phyloP scores from a whole-genome alignment of 1,284 basidiomycete species.

The Rhodotorula sp. region DNA sequence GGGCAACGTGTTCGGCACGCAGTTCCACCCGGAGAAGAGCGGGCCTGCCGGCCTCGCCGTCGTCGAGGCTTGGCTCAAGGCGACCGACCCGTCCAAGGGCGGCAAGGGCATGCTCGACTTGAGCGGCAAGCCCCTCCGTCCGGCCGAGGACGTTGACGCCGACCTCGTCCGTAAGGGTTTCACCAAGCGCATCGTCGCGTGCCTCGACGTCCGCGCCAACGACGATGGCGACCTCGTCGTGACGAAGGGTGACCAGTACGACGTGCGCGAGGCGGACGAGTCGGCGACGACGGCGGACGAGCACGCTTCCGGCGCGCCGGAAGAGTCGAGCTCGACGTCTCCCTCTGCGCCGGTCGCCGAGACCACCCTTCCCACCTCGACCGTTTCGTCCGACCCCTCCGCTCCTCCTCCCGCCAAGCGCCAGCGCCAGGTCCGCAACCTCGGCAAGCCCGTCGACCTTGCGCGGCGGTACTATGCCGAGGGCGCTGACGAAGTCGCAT shows the following conservation, averaged over 20 bases:
- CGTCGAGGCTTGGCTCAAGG: slow-evolving; percentile 79
- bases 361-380: slow-evolving; percentile 24
- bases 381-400: slow-evolving; percentile 26
- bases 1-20: slow-evolving; percentile 87
- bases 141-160: slow-evolving; percentile 31
- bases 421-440: slow-evolving; percentile 80
- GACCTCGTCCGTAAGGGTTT: slow-evolving; percentile 59
- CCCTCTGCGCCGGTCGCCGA: slow-evolving; percentile 30
- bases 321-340: slow-evolving; percentile 30
- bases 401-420: slow-evolving; percentile 32
- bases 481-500: slow-evolving; percentile 94
- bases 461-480: slow-evolving; percentile 81
- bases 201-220: slow-evolving; percentile 96
- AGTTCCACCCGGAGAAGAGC: slow-evolving; percentile 99
- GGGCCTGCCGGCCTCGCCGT: slow-evolving; percentile 85
- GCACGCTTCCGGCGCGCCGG: slow-evolving; percentile 50
- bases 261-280: slow-evolving; percentile 44
- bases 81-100: slow-evolving; percentile 44
- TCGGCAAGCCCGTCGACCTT: slow-evolving; percentile 95
- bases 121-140: slow-evolving; percentile 30
- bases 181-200: slow-evolving; percentile 94
- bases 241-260: slow-evolving; percentile 97
- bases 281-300: slow-evolving; percentile 33
- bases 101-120: slow-evolving; percentile 27
- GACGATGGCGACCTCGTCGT: slow-evolving; percentile 96